Base-by-base conservation (phyloP, 768 basidiomycete genomes). In the Mycena floridula region DNA sequence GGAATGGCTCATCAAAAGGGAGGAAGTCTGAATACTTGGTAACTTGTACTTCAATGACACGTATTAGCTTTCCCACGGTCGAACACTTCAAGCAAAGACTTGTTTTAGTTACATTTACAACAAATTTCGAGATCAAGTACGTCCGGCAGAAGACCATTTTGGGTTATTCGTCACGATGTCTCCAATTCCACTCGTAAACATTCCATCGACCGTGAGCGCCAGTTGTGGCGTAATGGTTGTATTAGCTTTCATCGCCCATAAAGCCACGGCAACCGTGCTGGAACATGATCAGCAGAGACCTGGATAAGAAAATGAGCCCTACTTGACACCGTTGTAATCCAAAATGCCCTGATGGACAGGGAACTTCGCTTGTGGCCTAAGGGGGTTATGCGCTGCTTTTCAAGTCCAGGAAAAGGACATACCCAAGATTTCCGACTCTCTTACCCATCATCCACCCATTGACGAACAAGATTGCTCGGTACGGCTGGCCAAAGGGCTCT, bases 371-470 rank as follows among this genome's bases (percentile, higher is more conserved):
- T 91, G 88, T 16, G 89, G 88, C 13, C 85, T 86, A 38, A 23
- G 32, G 9, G 41, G 20, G 27, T 37, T 23, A 25, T 23, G 24
- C 15, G 32, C 46, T 30, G 43, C 24, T n/a, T n/a, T n/a, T 47
- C 27, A 51, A 35, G 13, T 7, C 20, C 43, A 37, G 24, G 23
- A 24, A 30, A 45, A 26, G 25, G 12, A 58, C 73, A 46, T 49
- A 79, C 85, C 84, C 83, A 2, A 85, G 72, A 54, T 85, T 82
- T 12, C 65, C 79, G n/a, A 84, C 72, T 16, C 81, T 60, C 63
- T 89, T 90, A 7, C 89, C 89, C 77, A 87, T 87, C 77, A 85
- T 83, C 89, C 89, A 92, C 11, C 89, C 89, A 53, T 92, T 90
- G 16, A 91, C 82, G 47, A 86, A 90, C 32, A 91, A 52, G 36